These are phyloP conservation scores for Pleurotus sapidus DNA, from an alignment of 768 basidiomycete species.

Conservation along the genomic window DNA sequence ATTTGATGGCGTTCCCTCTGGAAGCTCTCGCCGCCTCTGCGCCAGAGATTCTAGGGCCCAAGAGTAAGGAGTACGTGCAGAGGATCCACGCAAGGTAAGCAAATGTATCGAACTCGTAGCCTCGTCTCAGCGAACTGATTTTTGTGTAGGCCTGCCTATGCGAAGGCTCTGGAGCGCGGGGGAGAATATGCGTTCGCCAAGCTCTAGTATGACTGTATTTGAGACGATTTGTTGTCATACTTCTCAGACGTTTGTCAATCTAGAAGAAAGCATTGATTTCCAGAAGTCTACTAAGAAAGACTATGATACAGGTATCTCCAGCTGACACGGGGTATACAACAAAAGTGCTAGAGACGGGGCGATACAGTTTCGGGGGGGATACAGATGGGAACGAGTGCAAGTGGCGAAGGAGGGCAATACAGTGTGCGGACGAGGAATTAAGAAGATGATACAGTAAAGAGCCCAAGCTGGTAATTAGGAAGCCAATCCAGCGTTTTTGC, in stretches of 20 bases:
- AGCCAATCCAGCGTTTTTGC: neutral
- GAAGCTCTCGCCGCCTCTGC: slow-evolving; percentile 12
- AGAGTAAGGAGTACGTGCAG: slow-evolving; percentile 9
- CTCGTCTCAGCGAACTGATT: neutral
- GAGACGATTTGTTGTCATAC: no score
- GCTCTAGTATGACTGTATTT: neutral
- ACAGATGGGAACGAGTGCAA: neutral
- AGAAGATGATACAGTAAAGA: neutral
- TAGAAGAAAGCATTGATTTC: no score
- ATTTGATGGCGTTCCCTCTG: slow-evolving; percentile 25
- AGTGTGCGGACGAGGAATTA: neutral
- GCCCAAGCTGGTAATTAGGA: neutral
- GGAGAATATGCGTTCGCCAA: slow-evolving; percentile 27
- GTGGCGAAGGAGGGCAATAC: neutral
- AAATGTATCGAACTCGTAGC: no score
- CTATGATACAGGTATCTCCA: slow-evolving; percentile 7
- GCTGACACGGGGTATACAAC: neutral
- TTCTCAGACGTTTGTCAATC: no score
- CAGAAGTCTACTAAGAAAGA: slow-evolving; percentile 7
- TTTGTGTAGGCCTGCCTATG: neutral
- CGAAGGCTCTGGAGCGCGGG: slow-evolving; percentile 27
- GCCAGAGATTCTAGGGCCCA: slow-evolving; percentile 9
- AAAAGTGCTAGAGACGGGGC: neutral
- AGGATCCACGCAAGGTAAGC: slow-evolving; percentile 10
- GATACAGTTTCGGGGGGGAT: neutral